Conservation (phyloP, 2,329 filamentous ascomycete genomes). For the Ustilaginoidea virens region DNA sequence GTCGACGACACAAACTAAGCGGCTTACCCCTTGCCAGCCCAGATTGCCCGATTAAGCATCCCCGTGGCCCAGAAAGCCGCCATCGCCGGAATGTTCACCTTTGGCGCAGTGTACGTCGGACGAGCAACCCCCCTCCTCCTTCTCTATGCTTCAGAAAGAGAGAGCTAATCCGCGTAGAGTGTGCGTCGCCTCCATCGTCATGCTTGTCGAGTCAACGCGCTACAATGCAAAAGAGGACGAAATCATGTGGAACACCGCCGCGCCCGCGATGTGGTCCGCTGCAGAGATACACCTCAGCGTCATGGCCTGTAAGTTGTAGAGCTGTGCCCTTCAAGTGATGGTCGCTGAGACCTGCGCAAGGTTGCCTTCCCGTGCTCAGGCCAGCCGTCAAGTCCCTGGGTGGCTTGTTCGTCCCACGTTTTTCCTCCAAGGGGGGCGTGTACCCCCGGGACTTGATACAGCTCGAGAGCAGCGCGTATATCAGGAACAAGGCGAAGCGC, state of each 20-base stretch:
- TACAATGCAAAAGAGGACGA: conserved; percentile 1
- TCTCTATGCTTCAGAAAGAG: too few species aligned
- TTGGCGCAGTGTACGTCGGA: conserved; percentile 1
- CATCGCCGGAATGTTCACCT: conserved; percentile 2
- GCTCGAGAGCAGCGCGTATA: too few species aligned
- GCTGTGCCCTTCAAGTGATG: too few species aligned
- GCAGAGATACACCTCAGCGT: conserved; percentile 3
- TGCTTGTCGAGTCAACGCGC: not conserved
- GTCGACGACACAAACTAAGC: too few species aligned
- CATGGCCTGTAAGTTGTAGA: conserved; percentile 1
- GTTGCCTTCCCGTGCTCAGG: conserved; percentile 4
- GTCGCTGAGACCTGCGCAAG: too few species aligned
- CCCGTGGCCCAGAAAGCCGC: conserved; percentile 1
- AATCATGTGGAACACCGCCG: conserved; percentile 1
- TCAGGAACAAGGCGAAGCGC: too few species aligned
- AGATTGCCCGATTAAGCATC: conserved; percentile 1
- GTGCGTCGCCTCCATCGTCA: conserved; percentile 1
- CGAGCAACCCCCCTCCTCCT: too few species aligned
- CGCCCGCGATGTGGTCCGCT: conserved; percentile 1
- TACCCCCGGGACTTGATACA: too few species aligned
- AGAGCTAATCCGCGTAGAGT: not conserved
- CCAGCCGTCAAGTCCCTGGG: conserved; percentile 3
- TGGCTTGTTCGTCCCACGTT: too few species aligned
- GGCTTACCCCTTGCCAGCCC: not conserved
- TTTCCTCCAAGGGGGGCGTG: too few species aligned